phyloP scores from a whole-genome alignment of 768 basidiomycete species.

The Rhizopogon roseolus region DNA sequence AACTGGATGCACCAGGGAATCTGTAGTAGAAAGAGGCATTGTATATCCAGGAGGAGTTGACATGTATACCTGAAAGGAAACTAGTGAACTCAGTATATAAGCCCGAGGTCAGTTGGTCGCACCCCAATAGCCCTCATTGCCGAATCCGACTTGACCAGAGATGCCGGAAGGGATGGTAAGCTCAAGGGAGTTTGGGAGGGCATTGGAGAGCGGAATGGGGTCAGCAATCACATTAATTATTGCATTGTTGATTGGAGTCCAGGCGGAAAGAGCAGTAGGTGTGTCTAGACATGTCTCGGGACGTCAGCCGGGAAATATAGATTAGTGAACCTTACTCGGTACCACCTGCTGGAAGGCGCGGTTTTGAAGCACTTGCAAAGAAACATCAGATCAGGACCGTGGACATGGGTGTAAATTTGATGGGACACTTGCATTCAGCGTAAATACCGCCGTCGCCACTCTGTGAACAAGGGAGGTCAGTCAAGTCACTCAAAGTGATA shows the following conservation, averaged over 20 bases:
- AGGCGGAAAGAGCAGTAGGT: conserved; percentile 42
- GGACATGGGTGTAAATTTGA: background rate
- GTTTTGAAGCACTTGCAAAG: conserved; percentile 54
- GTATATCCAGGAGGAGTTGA: conserved; percentile 48
- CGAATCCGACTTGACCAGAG: conserved; percentile 44
- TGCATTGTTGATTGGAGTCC: conserved; percentile 46
- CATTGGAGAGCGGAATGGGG: conserved; percentile 45
- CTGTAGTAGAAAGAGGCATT: conserved; percentile 57
- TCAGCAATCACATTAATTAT: conserved; percentile 47
- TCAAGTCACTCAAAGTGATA: background rate
- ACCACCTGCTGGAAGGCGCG: conserved; percentile 64
- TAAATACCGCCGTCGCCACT: conserved; percentile 73
- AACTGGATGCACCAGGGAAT: conserved; percentile 41
- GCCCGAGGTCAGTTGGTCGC: conserved; percentile 5
- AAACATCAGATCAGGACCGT: too few species aligned
- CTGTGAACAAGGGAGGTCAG: conserved; percentile 23
- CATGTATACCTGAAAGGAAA: conserved; percentile 44
- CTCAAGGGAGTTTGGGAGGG: conserved; percentile 60
- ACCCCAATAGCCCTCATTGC: conserved; percentile 58
- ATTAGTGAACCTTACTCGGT: conserved; percentile 32
- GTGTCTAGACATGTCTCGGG: conserved; percentile 32
- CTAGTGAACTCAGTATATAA: conserved; percentile 5
- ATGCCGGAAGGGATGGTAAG: conserved; percentile 38
- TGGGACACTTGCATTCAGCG: conserved; percentile 41
- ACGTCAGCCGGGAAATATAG: background rate